Base-by-base conservation (phyloP, 23 red algal genomes). In the Agarophyton chilense region DNA sequence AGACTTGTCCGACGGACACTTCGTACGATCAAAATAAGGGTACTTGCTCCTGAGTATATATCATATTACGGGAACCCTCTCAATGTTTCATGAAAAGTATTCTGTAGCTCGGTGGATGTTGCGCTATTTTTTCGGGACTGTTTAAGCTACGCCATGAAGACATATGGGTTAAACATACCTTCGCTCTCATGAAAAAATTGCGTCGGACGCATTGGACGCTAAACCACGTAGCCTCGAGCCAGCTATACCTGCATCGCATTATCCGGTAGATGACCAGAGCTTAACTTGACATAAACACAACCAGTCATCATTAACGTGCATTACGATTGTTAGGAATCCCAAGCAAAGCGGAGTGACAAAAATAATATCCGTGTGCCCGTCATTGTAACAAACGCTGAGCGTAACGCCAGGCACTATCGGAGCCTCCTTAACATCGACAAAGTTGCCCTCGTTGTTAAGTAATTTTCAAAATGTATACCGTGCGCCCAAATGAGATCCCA, bases 361-460 rank as follows among this genome's bases (percentile, higher is more conserved):
- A n/a, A 92, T 54, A 43, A 92, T 43, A 63, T 92, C 89, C 25
- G 77, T 62, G 22, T 53, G 49, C 14, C 82, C 91, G 50, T 94
- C 91, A 36, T 94, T 94, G 36, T 94, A 87, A 21, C 87, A 87
- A 35, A 87, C 91, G 14, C 65, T 81, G 8, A 88, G 81, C 14
- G 81, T 94, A 19, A 94, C 91, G 6, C 63, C 22, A 16, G 73
- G 71, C 6, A 77, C 52, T 3, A 67, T 72, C 22, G 81, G 81
- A 31, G 68, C 70, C 7, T 67, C 19, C 7, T 36, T 58, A 44
- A 87, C 73, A 10, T 94, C 91, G 28, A 43, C 67, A 66, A 45
- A 94, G 47, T 65, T 61, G 8, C 55, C 63, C 2, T 58, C 75
- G 4, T 54, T 39, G 47, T 94, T 94, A 94, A 47, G 43, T 72